phyloP scores from a whole-genome alignment of 2,329 filamentous ascomycete species.

The Stagonosporopsis vannaccii region DNA sequence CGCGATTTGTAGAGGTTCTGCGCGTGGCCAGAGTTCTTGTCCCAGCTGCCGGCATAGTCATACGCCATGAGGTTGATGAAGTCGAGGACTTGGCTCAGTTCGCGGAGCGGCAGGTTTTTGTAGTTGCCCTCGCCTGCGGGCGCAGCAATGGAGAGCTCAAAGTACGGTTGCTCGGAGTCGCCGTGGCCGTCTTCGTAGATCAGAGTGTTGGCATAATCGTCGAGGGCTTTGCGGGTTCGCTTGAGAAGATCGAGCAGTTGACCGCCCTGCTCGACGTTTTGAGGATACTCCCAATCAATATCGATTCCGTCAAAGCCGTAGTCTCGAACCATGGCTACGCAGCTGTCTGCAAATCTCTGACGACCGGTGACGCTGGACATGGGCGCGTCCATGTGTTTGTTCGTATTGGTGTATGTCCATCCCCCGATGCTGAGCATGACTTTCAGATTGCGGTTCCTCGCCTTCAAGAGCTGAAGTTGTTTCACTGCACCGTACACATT shows the following conservation, averaged over 20 bases:
- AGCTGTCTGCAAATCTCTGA: constrained; percentile 70
- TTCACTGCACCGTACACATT: constrained; percentile 82
- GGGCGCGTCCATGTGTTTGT: constrained; percentile 75
- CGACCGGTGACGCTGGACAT: constrained; percentile 69
- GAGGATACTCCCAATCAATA: constrained; percentile 59
- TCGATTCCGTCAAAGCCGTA: constrained; percentile 70
- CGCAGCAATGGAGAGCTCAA: constrained; percentile 55
- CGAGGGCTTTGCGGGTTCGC: constrained; percentile 48
- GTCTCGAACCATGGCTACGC: constrained; percentile 78
- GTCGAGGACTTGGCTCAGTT: constrained; percentile 54
- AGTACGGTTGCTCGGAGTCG: constrained; percentile 45
- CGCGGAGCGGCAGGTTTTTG: constrained; percentile 50
- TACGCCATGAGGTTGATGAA: constrained; percentile 62
- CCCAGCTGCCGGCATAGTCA: constrained; percentile 78
- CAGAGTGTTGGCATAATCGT: constrained; percentile 50
- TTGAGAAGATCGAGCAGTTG: constrained; percentile 52
- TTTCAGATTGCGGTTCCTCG: constrained; percentile 78
- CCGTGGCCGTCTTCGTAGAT: constrained; percentile 20
- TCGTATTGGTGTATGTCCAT: constrained; percentile 70
- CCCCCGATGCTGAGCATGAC: constrained; percentile 84
- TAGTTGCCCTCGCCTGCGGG: constrained; percentile 55
- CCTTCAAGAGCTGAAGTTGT: constrained; percentile 78
- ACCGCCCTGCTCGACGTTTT: constrained; percentile 48
- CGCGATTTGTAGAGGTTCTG: constrained; percentile 74
- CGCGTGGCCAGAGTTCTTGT: constrained; percentile 74